Percentiles rank a stretch among this genome's conserved stretches.
Evolutionary conservation across 1,139 yeast species (phyloP).

Genomic region (Suhomyces choctaworum): DNA sequence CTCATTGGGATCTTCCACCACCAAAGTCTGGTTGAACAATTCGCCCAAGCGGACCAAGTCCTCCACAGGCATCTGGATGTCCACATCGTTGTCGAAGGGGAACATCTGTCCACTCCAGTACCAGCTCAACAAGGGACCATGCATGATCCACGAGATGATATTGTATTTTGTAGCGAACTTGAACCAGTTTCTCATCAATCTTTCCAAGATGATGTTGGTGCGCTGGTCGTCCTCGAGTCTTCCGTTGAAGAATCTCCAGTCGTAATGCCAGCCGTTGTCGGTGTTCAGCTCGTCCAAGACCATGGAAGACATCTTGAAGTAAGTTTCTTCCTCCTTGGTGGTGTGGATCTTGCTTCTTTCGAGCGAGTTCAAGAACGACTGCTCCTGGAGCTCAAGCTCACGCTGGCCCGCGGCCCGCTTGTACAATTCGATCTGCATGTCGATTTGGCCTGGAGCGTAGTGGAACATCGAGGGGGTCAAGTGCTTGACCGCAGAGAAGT

Average conservation of each 20-base stretch:
- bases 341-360: slow-evolving; percentile 17
- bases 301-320: slow-evolving; percentile 22
- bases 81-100: slow-evolving; percentile 23
- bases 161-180: slow-evolving; percentile 37
- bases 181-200: slow-evolving; percentile 37
- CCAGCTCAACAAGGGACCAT: slow-evolving; percentile 25
- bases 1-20: slow-evolving; percentile 26
- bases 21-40: slow-evolving; percentile 23
- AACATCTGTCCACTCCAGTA: slow-evolving; percentile 26
- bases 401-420: slow-evolving; percentile 12
- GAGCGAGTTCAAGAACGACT: slow-evolving; percentile 24
- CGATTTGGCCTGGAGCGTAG: slow-evolving; percentile 8
- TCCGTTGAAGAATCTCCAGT: slow-evolving; percentile 24
- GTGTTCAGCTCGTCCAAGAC: slow-evolving; percentile 15
- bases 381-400: slow-evolving; percentile 14
- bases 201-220: slow-evolving; percentile 30
- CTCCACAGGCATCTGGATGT: slow-evolving; percentile 24
- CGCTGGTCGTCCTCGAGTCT: slow-evolving; percentile 18
- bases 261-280: slow-evolving; percentile 27
- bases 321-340: slow-evolving; percentile 17
- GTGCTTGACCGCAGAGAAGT: slow-evolving; percentile 21
- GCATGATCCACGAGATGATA: slow-evolving; percentile 27
- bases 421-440: slow-evolving; percentile 8
- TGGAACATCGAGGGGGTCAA: slow-evolving; percentile 17
- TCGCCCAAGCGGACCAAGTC: slow-evolving; percentile 19